Conservation (phyloP, 1,284 basidiomycete species). For the Vanrija sp. region DNA sequence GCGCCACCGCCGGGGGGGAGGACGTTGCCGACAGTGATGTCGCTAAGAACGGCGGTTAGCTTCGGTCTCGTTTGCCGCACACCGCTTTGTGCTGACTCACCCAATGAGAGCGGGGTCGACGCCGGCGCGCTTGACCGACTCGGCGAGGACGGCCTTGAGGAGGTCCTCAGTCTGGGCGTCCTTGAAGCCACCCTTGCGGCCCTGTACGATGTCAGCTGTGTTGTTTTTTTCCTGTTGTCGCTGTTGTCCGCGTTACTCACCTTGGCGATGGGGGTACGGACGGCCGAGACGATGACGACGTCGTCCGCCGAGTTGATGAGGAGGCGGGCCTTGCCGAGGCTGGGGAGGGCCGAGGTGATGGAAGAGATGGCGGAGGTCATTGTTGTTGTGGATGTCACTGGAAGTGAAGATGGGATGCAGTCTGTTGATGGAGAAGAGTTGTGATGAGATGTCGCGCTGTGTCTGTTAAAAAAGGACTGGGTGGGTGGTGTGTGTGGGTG, state of each 20-base stretch:
- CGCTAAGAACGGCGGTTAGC: slow-evolving; percentile 58
- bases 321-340: slow-evolving; percentile 54
- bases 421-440: background rate
- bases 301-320: slow-evolving; percentile 67
- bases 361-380: slow-evolving; percentile 46
- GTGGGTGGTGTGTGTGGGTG: no score
- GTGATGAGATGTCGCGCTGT: background rate
- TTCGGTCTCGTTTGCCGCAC: background rate
- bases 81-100: slow-evolving; percentile 48
- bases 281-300: slow-evolving; percentile 84
- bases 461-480: background rate
- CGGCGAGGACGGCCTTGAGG: slow-evolving; percentile 74
- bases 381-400: background rate
- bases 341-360: slow-evolving; percentile 45
- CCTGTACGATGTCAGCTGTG: slow-evolving; percentile 19
- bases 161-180: slow-evolving; percentile 88
- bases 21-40: slow-evolving; percentile 89
- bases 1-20: slow-evolving; percentile 90
- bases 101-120: slow-evolving; percentile 45
- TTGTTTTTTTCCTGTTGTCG: background rate
- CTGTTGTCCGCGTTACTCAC: slow-evolving; percentile 46
- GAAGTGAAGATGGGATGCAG: background rate
- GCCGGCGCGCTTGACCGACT: slow-evolving; percentile 54
- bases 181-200: slow-evolving; percentile 88
- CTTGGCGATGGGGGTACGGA: slow-evolving; percentile 87